phyloP scores from a whole-genome alignment of 1,139 yeast genomes.

The Candida glucosophila region DNA sequence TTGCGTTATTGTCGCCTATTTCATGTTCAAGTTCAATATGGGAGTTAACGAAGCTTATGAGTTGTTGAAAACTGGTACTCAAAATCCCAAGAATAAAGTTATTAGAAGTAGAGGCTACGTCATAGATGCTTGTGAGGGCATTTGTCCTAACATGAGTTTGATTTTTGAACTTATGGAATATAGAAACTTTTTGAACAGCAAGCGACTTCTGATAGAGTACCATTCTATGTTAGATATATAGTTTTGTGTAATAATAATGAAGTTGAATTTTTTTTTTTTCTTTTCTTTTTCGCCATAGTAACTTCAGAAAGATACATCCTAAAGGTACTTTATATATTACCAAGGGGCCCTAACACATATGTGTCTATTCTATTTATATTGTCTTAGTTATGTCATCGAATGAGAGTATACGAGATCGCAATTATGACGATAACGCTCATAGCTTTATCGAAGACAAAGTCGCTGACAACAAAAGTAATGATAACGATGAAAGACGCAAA shows the following conservation, averaged over 20 bases:
- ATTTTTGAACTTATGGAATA: conserved; percentile 86
- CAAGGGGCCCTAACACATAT: too few relatives aligned
- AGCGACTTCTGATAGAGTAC: conserved; percentile 1
- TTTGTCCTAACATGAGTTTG: conserved; percentile 86
- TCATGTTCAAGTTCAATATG: conserved; percentile 54
- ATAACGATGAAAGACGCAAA: too few relatives aligned
- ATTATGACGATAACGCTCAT: too few relatives aligned
- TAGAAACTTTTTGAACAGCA: conserved; percentile 12
- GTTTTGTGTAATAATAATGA: conserved; percentile 2
- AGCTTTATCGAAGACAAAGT: too few relatives aligned
- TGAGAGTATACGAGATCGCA: too few relatives aligned
- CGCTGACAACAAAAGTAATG: too few relatives aligned
- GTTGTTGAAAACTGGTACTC: conserved; percentile 40
- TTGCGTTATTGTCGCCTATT: conserved; percentile 74
- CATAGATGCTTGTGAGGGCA: conserved; percentile 56
- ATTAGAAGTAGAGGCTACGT: conserved; percentile 30
- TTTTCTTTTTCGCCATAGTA: too few relatives aligned
- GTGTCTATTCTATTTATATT: too few relatives aligned
- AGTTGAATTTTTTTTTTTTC: too few relatives aligned
- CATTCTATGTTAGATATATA: neutral
- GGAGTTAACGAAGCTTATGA: conserved; percentile 76
- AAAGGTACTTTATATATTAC: too few relatives aligned
- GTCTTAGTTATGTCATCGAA: too few relatives aligned
- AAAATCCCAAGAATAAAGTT: conserved; percentile 8
- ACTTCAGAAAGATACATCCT: too few relatives aligned